Percentiles rank a stretch among this genome's conserved stretches.
phyloP scores from a whole-genome alignment of 108 stramenopile genomes.

The Chaetoceros muelleri region DNA sequence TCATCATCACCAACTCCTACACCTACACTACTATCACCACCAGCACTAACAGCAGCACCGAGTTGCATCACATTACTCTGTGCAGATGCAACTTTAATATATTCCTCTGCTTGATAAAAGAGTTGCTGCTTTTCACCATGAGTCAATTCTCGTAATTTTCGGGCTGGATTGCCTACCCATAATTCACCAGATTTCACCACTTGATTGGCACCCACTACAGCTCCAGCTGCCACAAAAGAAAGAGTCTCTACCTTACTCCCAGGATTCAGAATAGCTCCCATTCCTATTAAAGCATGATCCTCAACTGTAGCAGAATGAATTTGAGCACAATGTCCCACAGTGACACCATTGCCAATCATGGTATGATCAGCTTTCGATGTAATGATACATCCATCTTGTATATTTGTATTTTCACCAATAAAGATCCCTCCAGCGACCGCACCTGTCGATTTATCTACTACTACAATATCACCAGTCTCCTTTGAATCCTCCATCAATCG shows the following conservation, averaged over 20 bases:
- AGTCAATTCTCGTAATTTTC: slow-evolving; percentile 69
- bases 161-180: slow-evolving; percentile 80
- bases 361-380: slow-evolving; percentile 49
- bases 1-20: too few relatives aligned
- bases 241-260: slow-evolving; percentile 47
- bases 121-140: slow-evolving; percentile 46
- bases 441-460: slow-evolving; percentile 27
- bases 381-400: slow-evolving; percentile 79
- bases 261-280: slow-evolving; percentile 64
- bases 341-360: slow-evolving; percentile 72
- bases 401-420: slow-evolving; percentile 69
- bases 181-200: slow-evolving; percentile 62
- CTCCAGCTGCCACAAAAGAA: slow-evolving; percentile 74
- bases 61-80: slow-evolving; percentile 64
- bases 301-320: slow-evolving; percentile 72
- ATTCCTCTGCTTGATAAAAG: slow-evolving; percentile 63
- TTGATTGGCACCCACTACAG: slow-evolving; percentile 41
- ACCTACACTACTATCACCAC: too few relatives aligned
- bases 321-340: slow-evolving; percentile 72
- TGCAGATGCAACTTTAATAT: slow-evolving; percentile 48
- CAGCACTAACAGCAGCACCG: slow-evolving; percentile 58
- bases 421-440: slow-evolving; percentile 67
- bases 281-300: slow-evolving; percentile 76
- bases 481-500: slow-evolving; percentile 16
- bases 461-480: slow-evolving; percentile 12